These are phyloP conservation scores for Candida tammaniensis DNA, from an alignment of 805 yeast genomes.

Conservation along the genomic window DNA sequence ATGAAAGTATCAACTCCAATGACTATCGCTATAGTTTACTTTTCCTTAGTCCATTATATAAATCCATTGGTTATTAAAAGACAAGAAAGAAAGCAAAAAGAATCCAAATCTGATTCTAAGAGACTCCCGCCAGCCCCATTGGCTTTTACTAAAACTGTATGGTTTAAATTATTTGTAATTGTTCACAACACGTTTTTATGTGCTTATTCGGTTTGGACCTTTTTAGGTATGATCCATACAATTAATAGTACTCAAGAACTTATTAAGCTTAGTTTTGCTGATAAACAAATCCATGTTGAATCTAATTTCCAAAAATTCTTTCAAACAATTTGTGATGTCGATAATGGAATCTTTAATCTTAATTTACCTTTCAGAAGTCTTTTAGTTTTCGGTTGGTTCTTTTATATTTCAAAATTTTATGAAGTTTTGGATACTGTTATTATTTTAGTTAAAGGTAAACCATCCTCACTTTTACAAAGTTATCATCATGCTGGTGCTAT, in stretches of 20 bases:
- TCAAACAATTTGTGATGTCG: constrained; percentile 58
- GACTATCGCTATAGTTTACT: constrained; percentile 56
- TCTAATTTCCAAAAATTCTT: constrained; percentile 45
- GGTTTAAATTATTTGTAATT: constrained; percentile 55
- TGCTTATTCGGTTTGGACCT: constrained; percentile 69
- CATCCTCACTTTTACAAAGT: constrained; percentile 63
- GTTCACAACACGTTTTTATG: constrained; percentile 62
- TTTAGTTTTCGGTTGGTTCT: constrained; percentile 59
- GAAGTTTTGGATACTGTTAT: constrained; percentile 69
- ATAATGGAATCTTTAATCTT: constrained; percentile 54
- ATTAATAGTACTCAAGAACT: constrained; percentile 40
- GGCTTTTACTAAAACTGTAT: constrained; percentile 38
- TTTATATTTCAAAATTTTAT: constrained; percentile 67
- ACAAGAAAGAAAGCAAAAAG: constrained; percentile 32
- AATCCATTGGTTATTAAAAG: constrained; percentile 49
- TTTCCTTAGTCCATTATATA: constrained; percentile 52
- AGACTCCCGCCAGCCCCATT: constrained; percentile 54
- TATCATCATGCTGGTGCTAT: constrained; percentile 81
- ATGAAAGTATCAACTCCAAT: constrained; percentile 55
- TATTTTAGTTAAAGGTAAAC: constrained; percentile 65
- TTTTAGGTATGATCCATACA: constrained; percentile 58
- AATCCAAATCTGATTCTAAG: constrained; percentile 20
- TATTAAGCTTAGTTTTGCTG: constrained; percentile 15
- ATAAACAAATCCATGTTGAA: constrained; percentile 17
- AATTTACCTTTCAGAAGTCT: constrained; percentile 32